Evolutionary conservation across 768 basidiomycete genomes (phyloP).

Genomic region (Termitomyces sp.): DNA sequence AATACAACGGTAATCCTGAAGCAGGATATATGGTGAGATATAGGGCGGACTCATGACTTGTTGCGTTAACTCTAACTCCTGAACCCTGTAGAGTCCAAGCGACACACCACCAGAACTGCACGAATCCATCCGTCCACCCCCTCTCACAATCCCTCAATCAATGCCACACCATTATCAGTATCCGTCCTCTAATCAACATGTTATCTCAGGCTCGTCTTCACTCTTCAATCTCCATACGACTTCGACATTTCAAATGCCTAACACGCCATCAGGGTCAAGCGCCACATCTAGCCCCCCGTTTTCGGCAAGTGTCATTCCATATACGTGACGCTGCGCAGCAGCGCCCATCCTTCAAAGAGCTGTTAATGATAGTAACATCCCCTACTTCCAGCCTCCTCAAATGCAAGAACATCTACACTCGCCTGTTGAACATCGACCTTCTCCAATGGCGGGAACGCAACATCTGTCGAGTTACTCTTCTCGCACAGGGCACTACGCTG

Average conservation of each 20-base stretch:
- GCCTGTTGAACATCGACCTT: constrained; percentile 44
- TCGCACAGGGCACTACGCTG: constrained; percentile 38
- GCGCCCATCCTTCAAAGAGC: not conserved
- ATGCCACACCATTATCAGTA: constrained; percentile 47
- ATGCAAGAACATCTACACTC: constrained; percentile 56
- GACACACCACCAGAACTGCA: constrained; percentile 39
- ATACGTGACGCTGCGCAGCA: not conserved
- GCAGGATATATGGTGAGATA: not conserved
- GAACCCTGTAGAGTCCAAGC: constrained; percentile 32
- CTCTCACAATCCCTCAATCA: constrained; percentile 59
- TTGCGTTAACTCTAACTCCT: not conserved
- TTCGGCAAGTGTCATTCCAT: constrained; percentile 74
- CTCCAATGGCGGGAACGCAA: constrained; percentile 35
- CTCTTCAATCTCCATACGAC: constrained; percentile 48
- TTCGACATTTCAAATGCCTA: constrained; percentile 60
- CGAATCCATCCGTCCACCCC: constrained; percentile 44
- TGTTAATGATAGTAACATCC: constrained; percentile 55
- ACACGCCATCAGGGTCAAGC: constrained; percentile 69
- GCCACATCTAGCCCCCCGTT: constrained; percentile 76
- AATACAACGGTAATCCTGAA: constrained; percentile 30
- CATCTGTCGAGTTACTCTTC: constrained; percentile 37
- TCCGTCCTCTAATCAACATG: constrained; percentile 31
- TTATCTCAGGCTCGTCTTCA: constrained; percentile 36
- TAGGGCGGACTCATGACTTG: too few relatives aligned
- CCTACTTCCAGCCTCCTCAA: constrained; percentile 53